Conservation (phyloP, 179 eudicot genomes). For the Monotropa hypopitys region DNA sequence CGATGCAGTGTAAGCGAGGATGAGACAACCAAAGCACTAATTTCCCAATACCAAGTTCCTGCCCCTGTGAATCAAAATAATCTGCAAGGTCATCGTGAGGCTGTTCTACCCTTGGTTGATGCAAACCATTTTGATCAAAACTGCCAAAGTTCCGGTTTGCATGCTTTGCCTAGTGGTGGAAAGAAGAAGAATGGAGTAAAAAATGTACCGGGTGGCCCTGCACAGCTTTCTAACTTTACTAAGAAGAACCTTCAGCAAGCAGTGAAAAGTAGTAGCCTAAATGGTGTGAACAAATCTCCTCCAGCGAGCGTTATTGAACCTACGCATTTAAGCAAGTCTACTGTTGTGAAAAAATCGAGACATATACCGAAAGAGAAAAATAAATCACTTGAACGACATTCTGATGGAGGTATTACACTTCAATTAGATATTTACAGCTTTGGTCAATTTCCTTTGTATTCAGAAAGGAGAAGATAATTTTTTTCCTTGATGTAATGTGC, state of each 20-base stretch:
- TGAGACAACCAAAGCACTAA: slow-evolving; percentile 51
- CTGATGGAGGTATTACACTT: slow-evolving; percentile 47
- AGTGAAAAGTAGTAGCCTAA: slow-evolving; percentile 28
- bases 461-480: background rate
- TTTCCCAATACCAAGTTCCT: slow-evolving; percentile 32
- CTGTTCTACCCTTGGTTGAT: slow-evolving; percentile 20
- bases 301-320: slow-evolving; percentile 21
- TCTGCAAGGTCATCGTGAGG: slow-evolving; percentile 28
- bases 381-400: slow-evolving; percentile 26
- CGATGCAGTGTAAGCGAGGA: slow-evolving; percentile 67
- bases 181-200: slow-evolving; percentile 35
- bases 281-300: slow-evolving; percentile 27
- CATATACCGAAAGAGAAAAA: slow-evolving; percentile 33
- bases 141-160: slow-evolving; percentile 11
- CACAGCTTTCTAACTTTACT: slow-evolving; percentile 26
- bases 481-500: slow-evolving; percentile 7
- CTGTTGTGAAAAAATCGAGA: slow-evolving; percentile 27
- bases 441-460: background rate
- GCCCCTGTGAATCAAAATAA: slow-evolving; percentile 23
- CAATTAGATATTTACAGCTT: slow-evolving; percentile 4
- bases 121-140: slow-evolving; percentile 18
- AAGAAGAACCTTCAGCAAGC: slow-evolving; percentile 34
- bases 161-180: slow-evolving; percentile 14
- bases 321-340: slow-evolving; percentile 30
- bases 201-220: slow-evolving; percentile 31